Evolutionary conservation across 805 yeast genomes (phyloP).

Genomic region (Metschnikowia cubensis): DNA sequence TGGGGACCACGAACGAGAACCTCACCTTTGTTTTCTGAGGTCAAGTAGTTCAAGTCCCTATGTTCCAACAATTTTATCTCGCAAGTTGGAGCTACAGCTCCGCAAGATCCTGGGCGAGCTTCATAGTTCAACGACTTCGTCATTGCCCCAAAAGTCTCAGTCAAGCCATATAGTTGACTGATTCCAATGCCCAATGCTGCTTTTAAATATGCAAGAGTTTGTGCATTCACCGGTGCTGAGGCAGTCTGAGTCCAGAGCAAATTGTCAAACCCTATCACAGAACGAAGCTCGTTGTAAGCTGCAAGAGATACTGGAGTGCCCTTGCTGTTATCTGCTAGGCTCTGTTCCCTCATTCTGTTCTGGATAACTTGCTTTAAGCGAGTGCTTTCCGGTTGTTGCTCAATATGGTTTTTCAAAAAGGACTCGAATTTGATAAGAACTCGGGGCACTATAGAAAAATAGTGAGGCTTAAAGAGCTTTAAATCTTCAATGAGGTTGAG

Average conservation of each 20-base stretch:
- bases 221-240: slow-evolving; percentile 21
- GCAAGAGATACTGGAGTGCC: slow-evolving; percentile 18
- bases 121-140: slow-evolving; percentile 40
- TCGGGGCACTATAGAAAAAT: slow-evolving; percentile 58
- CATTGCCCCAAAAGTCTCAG: slow-evolving; percentile 60
- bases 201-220: slow-evolving; percentile 19
- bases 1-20: slow-evolving; percentile 61
- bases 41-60: slow-evolving; percentile 52
- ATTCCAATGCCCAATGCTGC: slow-evolving; percentile 55
- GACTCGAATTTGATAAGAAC: slow-evolving; percentile 56
- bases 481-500: slow-evolving; percentile 53
- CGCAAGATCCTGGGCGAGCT: slow-evolving; percentile 49
- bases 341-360: slow-evolving; percentile 23
- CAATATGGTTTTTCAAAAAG: slow-evolving; percentile 20
- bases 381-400: slow-evolving; percentile 23
- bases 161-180: slow-evolving; percentile 67
- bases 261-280: slow-evolving; percentile 18
- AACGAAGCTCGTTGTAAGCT: slow-evolving; percentile 13
- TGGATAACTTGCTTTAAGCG: slow-evolving; percentile 26
- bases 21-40: slow-evolving; percentile 31
- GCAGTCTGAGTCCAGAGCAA: slow-evolving; percentile 21
- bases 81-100: slow-evolving; percentile 48
- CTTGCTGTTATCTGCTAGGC: slow-evolving; percentile 29
- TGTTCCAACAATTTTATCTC: slow-evolving; percentile 56
- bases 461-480: slow-evolving; percentile 48